Conservation (phyloP, 2,329 filamentous ascomycete species). For the Fusarium euwallaceae region DNA sequence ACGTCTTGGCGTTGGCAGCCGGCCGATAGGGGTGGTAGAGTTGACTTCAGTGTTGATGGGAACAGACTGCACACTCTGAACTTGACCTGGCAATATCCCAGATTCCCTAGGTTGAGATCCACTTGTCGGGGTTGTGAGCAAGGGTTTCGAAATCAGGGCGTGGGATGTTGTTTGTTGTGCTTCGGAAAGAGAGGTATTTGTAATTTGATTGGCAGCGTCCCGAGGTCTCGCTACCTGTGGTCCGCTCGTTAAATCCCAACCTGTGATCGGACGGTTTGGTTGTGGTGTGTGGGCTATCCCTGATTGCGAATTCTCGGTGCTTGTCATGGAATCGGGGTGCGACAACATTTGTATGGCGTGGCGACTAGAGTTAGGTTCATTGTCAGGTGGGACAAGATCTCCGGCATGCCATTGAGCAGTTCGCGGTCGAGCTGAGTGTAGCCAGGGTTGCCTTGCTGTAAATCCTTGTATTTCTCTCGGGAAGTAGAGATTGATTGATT, state of each 20-base stretch:
- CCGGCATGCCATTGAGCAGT: constrained; percentile 5
- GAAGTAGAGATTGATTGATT: constrained; percentile 8
- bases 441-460: background rate
- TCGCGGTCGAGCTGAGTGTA: constrained; percentile 9
- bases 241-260: background rate
- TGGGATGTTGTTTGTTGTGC: background rate
- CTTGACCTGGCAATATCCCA: background rate
- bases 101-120: background rate
- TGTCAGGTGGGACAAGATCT: background rate
- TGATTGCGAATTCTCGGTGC: background rate
- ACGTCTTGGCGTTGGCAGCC: background rate
- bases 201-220: background rate
- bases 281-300: background rate
- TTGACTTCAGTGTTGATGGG: background rate
- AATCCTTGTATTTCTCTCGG: constrained; percentile 6
- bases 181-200: background rate
- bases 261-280: background rate
- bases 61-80: background rate
- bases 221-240: background rate
- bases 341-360: background rate
- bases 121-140: background rate
- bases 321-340: background rate
- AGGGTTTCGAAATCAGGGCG: background rate
- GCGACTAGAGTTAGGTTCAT: background rate
- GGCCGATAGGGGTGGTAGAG: background rate